These are phyloP conservation scores for Diddensiella santjacobensis DNA, from an alignment of 805 yeast species.

Conservation along the genomic window DNA sequence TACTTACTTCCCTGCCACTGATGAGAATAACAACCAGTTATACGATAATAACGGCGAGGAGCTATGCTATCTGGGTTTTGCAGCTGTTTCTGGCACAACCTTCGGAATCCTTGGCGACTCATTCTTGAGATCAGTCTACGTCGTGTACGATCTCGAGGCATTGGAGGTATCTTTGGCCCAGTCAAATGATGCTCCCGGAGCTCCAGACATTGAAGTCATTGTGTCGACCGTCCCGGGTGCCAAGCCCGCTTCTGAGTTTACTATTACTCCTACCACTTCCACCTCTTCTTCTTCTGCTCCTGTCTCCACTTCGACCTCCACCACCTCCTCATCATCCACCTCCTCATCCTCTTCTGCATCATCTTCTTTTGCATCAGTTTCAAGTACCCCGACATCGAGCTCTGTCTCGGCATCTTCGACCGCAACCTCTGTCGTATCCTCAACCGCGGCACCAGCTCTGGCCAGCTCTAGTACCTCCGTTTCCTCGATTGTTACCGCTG, in stretches of 20 bases:
- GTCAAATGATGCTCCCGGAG: slow-evolving; percentile 30
- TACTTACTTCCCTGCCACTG: slow-evolving; percentile 18
- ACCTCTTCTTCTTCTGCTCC: slow-evolving; percentile 12
- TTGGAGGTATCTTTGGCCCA: slow-evolving; percentile 54
- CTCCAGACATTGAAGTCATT: slow-evolving; percentile 25
- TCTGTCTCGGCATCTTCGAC: background rate
- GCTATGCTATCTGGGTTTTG: slow-evolving; percentile 12
- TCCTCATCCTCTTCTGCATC: slow-evolving; percentile 3
- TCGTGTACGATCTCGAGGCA: slow-evolving; percentile 64
- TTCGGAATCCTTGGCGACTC: slow-evolving; percentile 55
- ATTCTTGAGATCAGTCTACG: slow-evolving; percentile 59
- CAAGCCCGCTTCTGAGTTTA: slow-evolving; percentile 19
- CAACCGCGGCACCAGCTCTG: background rate
- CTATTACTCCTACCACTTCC: slow-evolving; percentile 5
- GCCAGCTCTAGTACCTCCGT: slow-evolving; percentile 1
- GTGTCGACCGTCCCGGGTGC: slow-evolving; percentile 30
- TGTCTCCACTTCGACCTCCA: slow-evolving; percentile 5
- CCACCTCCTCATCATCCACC: slow-evolving; percentile 6
- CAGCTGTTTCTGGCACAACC: slow-evolving; percentile 2
- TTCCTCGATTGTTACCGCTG: background rate
- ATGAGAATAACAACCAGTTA: slow-evolving; percentile 1
- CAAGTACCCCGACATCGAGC: background rate
- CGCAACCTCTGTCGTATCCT: background rate
- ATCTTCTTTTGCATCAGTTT: background rate
- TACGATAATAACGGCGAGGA: slow-evolving; percentile 9